Percentiles rank a stretch among this genome's conserved stretches.
These are phyloP conservation scores for Lactarius trivialis DNA, from an alignment of 768 basidiomycete species.

Conservation along the genomic window DNA sequence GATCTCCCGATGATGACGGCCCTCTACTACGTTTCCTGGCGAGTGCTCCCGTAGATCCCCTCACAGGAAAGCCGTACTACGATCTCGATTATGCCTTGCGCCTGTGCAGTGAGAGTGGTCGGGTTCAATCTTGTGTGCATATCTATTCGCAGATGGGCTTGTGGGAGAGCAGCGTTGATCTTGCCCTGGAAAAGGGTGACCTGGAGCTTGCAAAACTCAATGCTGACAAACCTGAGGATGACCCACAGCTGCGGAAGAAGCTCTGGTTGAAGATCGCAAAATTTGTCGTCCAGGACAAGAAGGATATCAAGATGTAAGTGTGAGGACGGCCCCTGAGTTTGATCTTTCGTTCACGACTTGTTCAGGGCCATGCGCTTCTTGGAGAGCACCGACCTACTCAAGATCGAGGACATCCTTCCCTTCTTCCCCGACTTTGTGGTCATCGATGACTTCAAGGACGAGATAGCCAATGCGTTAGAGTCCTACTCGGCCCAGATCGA, in stretches of 20 bases:
- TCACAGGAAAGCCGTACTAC: conserved; percentile 85
- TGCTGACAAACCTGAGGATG: conserved; percentile 92
- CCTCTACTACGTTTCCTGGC: conserved; percentile 78
- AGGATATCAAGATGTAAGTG: conserved; percentile 94
- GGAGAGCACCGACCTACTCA: conserved; percentile 88
- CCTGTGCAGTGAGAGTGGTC: conserved; percentile 74
- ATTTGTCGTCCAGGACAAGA: conserved; percentile 96
- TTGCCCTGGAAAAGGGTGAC: conserved; percentile 91
- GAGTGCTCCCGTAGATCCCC: conserved; percentile 71
- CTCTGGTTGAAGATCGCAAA: conserved; percentile 99
- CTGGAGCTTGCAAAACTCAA: conserved; percentile 92
- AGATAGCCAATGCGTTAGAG: conserved; percentile 93
- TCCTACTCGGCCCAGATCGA: conserved; percentile 92
- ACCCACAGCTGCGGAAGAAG: conserved; percentile 80
- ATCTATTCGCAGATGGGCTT: conserved; percentile 98
- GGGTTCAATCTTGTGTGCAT: conserved; percentile 87
- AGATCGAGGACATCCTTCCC: conserved; percentile 97
- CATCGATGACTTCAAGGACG: conserved; percentile 99
- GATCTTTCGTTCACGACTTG: conserved; percentile 5
- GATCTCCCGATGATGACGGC: conserved; percentile 57
- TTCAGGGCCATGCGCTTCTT: conserved; percentile 92
- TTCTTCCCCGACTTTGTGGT: conserved; percentile 99
- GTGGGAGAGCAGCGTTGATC: conserved; percentile 93
- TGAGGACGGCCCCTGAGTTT: background rate
- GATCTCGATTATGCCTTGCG: conserved; percentile 96